Evolutionary conservation across 202 grass and related monocot genomes (phyloP).

Genomic region (Digitaria exilis): DNA sequence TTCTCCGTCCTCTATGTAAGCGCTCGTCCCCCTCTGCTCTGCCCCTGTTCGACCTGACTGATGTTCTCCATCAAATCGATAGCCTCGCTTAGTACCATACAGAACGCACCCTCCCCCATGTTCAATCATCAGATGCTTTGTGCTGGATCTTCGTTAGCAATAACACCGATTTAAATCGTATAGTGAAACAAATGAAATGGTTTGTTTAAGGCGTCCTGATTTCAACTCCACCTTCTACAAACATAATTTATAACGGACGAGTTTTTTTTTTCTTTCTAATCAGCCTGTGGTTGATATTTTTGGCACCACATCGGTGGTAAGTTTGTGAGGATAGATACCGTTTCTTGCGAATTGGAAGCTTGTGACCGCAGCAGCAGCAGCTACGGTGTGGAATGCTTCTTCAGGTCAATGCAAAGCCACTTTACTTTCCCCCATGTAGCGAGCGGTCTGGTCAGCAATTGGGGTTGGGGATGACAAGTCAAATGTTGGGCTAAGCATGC

Average conservation of each 20-base stretch:
- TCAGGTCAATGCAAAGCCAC: conserved; percentile 46
- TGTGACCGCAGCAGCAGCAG: conserved; percentile 34
- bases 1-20: conserved; percentile 91
- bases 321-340: conserved; percentile 24
- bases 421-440: neutral
- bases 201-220: too few species aligned
- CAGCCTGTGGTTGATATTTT: neutral
- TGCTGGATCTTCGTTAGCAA: neutral
- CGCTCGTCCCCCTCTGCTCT: too few species aligned
- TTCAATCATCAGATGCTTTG: neutral
- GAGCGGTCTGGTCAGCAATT: conserved; percentile 39
- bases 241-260: neutral
- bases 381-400: conserved; percentile 27
- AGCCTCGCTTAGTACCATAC: neutral
- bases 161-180: neutral
- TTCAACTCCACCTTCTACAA: too few species aligned
- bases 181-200: too few species aligned
- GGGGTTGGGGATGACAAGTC: conserved; percentile 40
- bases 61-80: conserved; percentile 3
- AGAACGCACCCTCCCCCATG: too few species aligned
- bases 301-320: neutral
- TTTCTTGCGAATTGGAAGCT: conserved; percentile 29
- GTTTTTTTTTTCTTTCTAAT: neutral
- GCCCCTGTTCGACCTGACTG: too few species aligned
- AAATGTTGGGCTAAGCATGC: conserved; percentile 41